These are phyloP conservation scores for Linnemannia zychae DNA, from an alignment of 192 early-diverging fungal species.

Conservation along the genomic window DNA sequence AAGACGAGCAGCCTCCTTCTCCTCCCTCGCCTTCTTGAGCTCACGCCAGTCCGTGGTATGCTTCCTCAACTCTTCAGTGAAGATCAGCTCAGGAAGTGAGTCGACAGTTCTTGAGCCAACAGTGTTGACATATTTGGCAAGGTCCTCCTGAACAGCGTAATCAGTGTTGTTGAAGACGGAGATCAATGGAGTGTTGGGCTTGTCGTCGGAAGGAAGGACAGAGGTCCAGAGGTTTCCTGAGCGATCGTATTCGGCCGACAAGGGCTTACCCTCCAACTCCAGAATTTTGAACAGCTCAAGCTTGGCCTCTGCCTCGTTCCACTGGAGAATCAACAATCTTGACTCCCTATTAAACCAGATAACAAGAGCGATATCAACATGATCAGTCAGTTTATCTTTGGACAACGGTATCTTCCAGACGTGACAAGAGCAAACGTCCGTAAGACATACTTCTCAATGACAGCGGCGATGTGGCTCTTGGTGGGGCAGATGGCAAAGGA, in stretches of 20 bases:
- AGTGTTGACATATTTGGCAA: constrained; percentile 50
- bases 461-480: constrained; percentile 60
- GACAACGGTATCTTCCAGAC: neutral
- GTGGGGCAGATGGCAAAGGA: constrained; percentile 53
- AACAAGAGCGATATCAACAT: neutral
- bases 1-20: constrained; percentile 43
- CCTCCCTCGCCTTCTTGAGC: constrained; percentile 57
- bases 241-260: constrained; percentile 59
- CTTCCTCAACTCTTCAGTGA: constrained; percentile 67
- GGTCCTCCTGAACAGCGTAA: constrained; percentile 28
- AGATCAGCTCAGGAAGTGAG: constrained; percentile 57
- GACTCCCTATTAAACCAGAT: constrained; percentile 27
- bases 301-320: constrained; percentile 43
- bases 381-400: too few species aligned
- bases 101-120: constrained; percentile 60
- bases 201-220: constrained; percentile 16
- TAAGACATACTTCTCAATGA: constrained; percentile 59
- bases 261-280: constrained; percentile 35
- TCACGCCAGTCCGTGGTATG: constrained; percentile 54
- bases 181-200: constrained; percentile 21
- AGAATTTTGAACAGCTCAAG: constrained; percentile 51
- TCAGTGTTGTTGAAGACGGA: constrained; percentile 37
- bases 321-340: constrained; percentile 58
- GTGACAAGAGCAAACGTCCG: neutral
- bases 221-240: constrained; percentile 67